Percentiles rank a stretch among this genome's conserved stretches.
Conservation (phyloP, 352 stramenopile species). For the Phytopythium montanum region DNA sequence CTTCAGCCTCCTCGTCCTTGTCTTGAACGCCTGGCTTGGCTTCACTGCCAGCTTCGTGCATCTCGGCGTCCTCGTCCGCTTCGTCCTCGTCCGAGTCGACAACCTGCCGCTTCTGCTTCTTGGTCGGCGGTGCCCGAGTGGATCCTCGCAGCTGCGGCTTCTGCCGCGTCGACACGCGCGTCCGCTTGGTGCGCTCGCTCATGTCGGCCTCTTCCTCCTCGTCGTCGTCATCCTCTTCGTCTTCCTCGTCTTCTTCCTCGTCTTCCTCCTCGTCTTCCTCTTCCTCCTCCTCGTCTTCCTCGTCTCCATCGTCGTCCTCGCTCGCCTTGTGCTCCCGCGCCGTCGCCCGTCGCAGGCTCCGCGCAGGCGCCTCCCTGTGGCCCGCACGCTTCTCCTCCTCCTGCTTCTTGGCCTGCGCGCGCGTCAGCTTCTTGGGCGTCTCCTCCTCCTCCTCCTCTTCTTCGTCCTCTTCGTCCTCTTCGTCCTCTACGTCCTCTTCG, state of each 20-base stretch:
- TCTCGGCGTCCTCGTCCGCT: slow-evolving; percentile 23
- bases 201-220: slow-evolving; percentile 20
- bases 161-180: slow-evolving; percentile 1
- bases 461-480: slow-evolving; percentile 22
- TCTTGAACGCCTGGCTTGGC: slow-evolving; percentile 1
- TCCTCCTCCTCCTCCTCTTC: slow-evolving; percentile 24
- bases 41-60: slow-evolving; percentile 14
- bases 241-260: slow-evolving; percentile 18
- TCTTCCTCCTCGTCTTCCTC: slow-evolving; percentile 22
- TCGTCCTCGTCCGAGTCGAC: slow-evolving; percentile 34
- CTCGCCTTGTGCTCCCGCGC: slow-evolving; percentile 19
- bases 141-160: slow-evolving; percentile 21
- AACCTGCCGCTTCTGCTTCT: slow-evolving; percentile 35
- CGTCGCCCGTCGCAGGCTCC: slow-evolving; percentile 7
- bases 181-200: slow-evolving; percentile 18
- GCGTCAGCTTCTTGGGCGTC: slow-evolving; percentile 30
- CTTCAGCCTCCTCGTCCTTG: slow-evolving; percentile 17
- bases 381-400: slow-evolving; percentile 25
- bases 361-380: slow-evolving; percentile 25
- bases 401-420: slow-evolving; percentile 29
- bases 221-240: slow-evolving; percentile 15
- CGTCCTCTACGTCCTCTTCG: slow-evolving; percentile 20
- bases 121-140: slow-evolving; percentile 16
- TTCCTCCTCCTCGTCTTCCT: slow-evolving; percentile 34
- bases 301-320: slow-evolving; percentile 42